Base-by-base conservation (phyloP, 352 stramenopile genomes). In the Phytopythium sindhum region DNA sequence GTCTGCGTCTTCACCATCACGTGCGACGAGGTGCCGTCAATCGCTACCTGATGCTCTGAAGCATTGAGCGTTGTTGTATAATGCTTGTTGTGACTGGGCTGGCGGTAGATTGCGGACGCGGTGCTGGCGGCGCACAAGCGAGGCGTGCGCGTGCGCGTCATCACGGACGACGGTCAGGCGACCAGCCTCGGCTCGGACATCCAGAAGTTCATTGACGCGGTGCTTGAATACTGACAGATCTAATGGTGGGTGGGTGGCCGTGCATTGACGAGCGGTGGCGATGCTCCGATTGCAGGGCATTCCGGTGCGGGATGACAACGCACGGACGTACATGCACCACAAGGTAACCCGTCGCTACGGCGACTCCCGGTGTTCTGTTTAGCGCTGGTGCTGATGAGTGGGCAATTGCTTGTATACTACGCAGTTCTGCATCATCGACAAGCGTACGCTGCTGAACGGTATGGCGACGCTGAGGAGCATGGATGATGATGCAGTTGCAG, bases 1-100 rank as follows among this genome's bases (percentile, higher is more conserved):
- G 81, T 90, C 45, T 87, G 77, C 56, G 81, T 90, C 37, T 90
- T 90, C 60, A 90, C 79, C 19, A 89, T 90, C 68, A 90, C 81
- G 0, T 89, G 79, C 41, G 78, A 90, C 37, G 81, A 90, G 65
- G 81, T 88, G 56, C 31, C 31, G 31, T 35, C 31, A 8, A 8
- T 8, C 31, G 31, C 31, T 8, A 8, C 8, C 31, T 35, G 31
- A 8, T 8, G 3, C 31, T 35, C 3, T 35, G 31, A 8, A 35
- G 8, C 31, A 8, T 8, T 35, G 8, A 35, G 3, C 31, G 3
- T 35, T 35, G n/a, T n/a, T n/a, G n/a, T n/a, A n/a, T n/a, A n/a
- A n/a, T n/a, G n/a, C n/a, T n/a, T n/a, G n/a, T n/a, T n/a, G n/a
- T n/a, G n/a, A n/a, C n/a, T n/a, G n/a, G n/a, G n/a, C n/a, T n/a